Evolutionary conservation across 2,329 filamentous ascomycete species (phyloP).

Genomic region (Cordyceps cicadae): DNA sequence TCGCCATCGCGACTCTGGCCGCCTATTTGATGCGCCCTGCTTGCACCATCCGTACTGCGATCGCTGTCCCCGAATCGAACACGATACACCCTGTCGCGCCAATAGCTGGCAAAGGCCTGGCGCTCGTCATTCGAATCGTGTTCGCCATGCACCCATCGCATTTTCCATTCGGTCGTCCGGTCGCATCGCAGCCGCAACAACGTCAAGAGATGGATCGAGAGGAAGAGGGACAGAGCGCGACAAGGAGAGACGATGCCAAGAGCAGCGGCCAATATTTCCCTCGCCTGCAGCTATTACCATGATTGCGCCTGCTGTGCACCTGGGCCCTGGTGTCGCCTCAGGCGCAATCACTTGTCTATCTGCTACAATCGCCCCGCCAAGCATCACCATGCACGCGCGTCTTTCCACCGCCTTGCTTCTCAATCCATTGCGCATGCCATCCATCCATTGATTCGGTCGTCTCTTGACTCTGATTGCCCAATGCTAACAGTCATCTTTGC

Average conservation of each 20-base stretch:
- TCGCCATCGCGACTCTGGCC: not conserved
- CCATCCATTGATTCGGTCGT: not conserved
- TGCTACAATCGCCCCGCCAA: slow-evolving; percentile 3
- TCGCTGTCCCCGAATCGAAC: not conserved
- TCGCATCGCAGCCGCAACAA: not conserved
- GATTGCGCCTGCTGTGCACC: not conserved
- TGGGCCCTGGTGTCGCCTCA: not conserved
- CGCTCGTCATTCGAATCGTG: not conserved
- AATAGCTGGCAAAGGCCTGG: not conserved
- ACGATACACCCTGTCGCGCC: not conserved
- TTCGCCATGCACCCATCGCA: not conserved
- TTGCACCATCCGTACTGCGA: not conserved
- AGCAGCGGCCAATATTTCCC: not conserved
- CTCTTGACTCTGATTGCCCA: not conserved
- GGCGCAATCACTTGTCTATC: not conserved
- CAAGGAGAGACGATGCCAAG: not conserved
- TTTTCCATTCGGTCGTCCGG: not conserved
- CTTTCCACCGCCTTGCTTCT: slow-evolving; percentile 5
- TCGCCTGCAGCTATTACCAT: not conserved
- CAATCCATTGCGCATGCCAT: not conserved
- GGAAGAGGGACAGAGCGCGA: not conserved
- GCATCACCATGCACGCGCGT: slow-evolving; percentile 1
- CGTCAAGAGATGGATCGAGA: not conserved
- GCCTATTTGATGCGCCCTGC: not conserved
- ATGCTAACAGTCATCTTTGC: not conserved